phyloP scores from a whole-genome alignment of 2,329 filamentous ascomycete genomes.

The Sclerotinia subarctica region DNA sequence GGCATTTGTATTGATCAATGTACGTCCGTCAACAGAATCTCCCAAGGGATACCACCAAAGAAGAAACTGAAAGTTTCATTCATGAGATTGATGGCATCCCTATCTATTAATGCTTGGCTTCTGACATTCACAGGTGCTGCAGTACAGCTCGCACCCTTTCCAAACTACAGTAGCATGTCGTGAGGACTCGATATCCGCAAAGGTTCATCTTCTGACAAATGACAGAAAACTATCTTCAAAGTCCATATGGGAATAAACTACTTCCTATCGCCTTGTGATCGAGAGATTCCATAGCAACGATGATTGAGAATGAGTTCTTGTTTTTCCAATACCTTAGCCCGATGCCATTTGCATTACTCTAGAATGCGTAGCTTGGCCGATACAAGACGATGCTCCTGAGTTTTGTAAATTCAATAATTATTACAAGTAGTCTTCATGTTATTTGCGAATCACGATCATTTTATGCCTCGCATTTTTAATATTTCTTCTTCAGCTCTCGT shows the following conservation, averaged over 20 bases:
- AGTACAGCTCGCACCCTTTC: neutral
- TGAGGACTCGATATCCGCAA: neutral
- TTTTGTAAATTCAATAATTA: neutral
- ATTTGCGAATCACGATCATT: no score
- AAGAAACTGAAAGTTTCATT: neutral
- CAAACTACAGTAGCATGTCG: neutral
- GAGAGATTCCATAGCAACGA: neutral
- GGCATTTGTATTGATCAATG: no score
- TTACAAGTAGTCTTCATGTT: no score
- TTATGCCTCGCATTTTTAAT: no score
- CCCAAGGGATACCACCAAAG: neutral
- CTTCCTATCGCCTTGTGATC: neutral
- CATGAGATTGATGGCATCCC: neutral
- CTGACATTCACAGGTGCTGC: neutral
- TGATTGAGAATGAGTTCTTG: neutral
- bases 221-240: constrained; percentile 3
- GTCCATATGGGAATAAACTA: neutral
- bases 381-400: neutral
- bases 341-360: neutral
- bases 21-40: no score
- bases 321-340: neutral
- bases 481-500: no score
- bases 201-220: neutral
- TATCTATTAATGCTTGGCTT: neutral
- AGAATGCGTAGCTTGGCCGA: neutral